These are phyloP conservation scores for Huntiella omanensis DNA, from an alignment of 2,329 filamentous ascomycete genomes.

Conservation along the genomic window DNA sequence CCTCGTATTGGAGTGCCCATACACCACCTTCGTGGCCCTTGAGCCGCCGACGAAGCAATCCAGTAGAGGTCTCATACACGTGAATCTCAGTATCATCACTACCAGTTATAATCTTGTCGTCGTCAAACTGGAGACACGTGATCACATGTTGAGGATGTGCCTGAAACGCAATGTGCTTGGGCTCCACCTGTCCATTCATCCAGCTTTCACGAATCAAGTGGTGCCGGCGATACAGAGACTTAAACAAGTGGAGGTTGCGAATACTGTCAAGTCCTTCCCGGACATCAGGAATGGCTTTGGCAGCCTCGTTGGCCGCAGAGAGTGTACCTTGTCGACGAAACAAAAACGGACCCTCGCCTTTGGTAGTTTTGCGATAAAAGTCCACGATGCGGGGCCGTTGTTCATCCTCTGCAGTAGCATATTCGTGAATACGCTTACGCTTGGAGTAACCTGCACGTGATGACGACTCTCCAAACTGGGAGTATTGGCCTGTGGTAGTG, in stretches of 20 bases:
- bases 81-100: conserved; percentile 97
- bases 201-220: conserved; percentile 79
- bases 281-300: conserved; percentile 62
- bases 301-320: conserved; percentile 72
- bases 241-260: conserved; percentile 77
- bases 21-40: conserved; percentile 93
- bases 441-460: conserved; percentile 13
- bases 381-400: too few relatives aligned
- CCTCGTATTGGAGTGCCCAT: conserved; percentile 92
- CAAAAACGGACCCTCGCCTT: too few relatives aligned
- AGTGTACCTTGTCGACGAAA: conserved; percentile 55
- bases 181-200: conserved; percentile 72
- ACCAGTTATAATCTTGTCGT: conserved; percentile 93
- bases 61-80: conserved; percentile 93
- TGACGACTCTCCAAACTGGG: too few relatives aligned
- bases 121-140: conserved; percentile 92
- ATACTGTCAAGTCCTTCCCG: conserved; percentile 61
- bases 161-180: conserved; percentile 77
- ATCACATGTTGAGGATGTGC: conserved; percentile 93
- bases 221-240: conserved; percentile 86
- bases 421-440: too few relatives aligned
- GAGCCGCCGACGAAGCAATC: conserved; percentile 62
- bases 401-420: too few relatives aligned
- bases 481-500: too few relatives aligned
- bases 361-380: too few relatives aligned